These are phyloP conservation scores for Sphagnum magellanicum DNA, from an alignment of 228 moss, liverwort and hornwort species.

Conservation along the genomic window DNA sequence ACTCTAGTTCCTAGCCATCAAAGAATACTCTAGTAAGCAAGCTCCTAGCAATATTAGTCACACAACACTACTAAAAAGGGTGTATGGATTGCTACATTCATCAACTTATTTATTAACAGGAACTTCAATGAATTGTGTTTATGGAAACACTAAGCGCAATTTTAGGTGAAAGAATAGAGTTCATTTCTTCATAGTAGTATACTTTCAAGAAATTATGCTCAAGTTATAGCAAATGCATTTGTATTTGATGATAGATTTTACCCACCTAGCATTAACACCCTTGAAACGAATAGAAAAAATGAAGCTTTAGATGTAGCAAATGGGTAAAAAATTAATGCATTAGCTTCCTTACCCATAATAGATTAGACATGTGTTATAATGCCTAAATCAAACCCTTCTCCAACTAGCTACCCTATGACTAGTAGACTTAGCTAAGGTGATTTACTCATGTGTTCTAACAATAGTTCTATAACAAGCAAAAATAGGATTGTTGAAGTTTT, in stretches of 20 bases:
- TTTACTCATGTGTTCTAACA: constrained; percentile 2
- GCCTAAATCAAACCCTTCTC: constrained; percentile 7
- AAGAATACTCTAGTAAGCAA: too few relatives aligned
- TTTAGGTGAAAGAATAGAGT: constrained; percentile 9
- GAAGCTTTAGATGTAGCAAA: too few relatives aligned
- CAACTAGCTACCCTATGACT: constrained; percentile 7
- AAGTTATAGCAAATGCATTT: constrained; percentile 32
- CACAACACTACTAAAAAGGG: background rate
- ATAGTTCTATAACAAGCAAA: constrained; percentile 8
- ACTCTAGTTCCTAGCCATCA: too few relatives aligned
- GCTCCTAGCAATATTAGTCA: too few relatives aligned
- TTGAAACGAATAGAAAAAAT: background rate
- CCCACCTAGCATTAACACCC: background rate
- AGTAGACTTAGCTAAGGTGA: constrained; percentile 13
- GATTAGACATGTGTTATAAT: constrained; percentile 41
- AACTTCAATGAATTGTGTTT: constrained; percentile 73
- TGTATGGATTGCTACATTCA: constrained; percentile 20
- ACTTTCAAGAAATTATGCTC: constrained; percentile 37
- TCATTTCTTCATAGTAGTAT: background rate
- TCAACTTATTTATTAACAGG: constrained; percentile 88
- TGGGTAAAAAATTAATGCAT: too few relatives aligned
- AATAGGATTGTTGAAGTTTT: constrained; percentile 13
- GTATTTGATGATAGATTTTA: constrained; percentile 9
- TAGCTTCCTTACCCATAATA: constrained; percentile 30
- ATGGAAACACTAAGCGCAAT: constrained; percentile 15